Evolutionary conservation across 1,284 basidiomycete species (phyloP).

Genomic region (Boletus semigastroideus): DNA sequence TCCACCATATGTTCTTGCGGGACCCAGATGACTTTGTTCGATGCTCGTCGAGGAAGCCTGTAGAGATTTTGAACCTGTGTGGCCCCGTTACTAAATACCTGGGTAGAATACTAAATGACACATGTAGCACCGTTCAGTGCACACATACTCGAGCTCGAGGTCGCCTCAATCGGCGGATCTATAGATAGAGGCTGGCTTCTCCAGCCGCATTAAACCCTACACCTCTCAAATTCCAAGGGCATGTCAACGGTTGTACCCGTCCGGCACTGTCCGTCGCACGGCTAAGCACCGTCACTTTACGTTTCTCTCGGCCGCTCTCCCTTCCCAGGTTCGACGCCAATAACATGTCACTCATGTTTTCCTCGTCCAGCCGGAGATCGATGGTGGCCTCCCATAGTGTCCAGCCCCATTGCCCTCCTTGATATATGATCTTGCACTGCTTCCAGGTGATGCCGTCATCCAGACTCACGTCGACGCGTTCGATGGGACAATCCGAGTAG

Average conservation of each 20-base stretch:
- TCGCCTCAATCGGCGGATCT: background rate
- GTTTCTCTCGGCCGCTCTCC: constrained; percentile 7
- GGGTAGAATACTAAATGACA: no score
- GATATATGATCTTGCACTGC: constrained; percentile 54
- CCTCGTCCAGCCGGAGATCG: constrained; percentile 35
- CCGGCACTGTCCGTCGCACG: constrained; percentile 37
- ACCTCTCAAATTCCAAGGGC: constrained; percentile 43
- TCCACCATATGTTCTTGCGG: background rate
- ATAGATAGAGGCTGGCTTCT: constrained; percentile 20
- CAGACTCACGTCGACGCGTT: constrained; percentile 49
- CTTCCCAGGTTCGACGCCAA: constrained; percentile 19
- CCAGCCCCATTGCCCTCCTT: constrained; percentile 69
- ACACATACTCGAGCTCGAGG: background rate
- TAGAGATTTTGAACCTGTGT: no score
- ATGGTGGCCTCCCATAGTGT: constrained; percentile 58
- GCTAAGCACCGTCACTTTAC: constrained; percentile 30
- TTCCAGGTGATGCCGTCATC: constrained; percentile 55
- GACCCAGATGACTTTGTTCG: background rate
- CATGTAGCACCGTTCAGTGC: background rate
- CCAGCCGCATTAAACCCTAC: constrained; percentile 37
- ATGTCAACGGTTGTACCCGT: constrained; percentile 30
- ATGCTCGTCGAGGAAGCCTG: background rate
- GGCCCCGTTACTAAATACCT: no score
- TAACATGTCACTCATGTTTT: constrained; percentile 1
- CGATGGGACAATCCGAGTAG: constrained; percentile 49